Evolutionary conservation across 2,329 filamentous ascomycete species (phyloP).

Genomic region (Pseudogymnoascus sp.): DNA sequence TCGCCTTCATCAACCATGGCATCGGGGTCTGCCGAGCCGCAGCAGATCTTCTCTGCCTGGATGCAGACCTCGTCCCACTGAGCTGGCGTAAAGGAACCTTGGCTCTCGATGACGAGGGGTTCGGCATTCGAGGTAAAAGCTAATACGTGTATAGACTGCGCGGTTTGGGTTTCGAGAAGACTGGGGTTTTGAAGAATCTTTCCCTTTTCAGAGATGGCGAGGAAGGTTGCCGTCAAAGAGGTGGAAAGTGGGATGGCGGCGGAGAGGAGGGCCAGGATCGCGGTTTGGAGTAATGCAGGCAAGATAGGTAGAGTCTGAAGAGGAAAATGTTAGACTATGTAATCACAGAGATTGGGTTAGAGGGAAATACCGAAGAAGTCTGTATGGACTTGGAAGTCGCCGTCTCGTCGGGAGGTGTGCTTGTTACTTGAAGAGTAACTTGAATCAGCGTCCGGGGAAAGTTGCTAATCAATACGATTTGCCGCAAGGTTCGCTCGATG

Average conservation of each 20-base stretch:
- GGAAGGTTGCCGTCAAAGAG: conserved; percentile 56
- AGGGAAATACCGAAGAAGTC: conserved; percentile 44
- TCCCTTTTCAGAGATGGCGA: conserved; percentile 45
- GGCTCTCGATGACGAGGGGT: conserved; percentile 70
- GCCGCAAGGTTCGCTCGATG: conserved; percentile 61
- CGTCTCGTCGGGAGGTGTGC: conserved; percentile 59
- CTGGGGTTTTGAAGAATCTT: conserved; percentile 51
- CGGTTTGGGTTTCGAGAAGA: conserved; percentile 49
- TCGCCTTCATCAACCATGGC: conserved; percentile 27
- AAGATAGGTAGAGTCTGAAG: conserved; percentile 67
- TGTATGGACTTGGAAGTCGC: conserved; percentile 51
- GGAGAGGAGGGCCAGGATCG: conserved; percentile 69
- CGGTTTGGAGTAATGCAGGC: conserved; percentile 72
- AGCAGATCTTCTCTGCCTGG: conserved; percentile 58
- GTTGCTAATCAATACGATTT: conserved; percentile 64
- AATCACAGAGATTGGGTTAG: background rate
- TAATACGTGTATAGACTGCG: conserved; percentile 71
- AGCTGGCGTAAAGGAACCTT: conserved; percentile 65
- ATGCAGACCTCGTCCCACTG: conserved; percentile 67
- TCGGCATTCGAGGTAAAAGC: conserved; percentile 68
- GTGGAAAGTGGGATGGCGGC: conserved; percentile 72
- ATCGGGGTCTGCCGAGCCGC: conserved; percentile 28
- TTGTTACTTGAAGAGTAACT: conserved; percentile 68
- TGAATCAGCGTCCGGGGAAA: conserved; percentile 74
- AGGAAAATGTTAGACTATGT: background rate